Conservation (phyloP, 129 eudicot genomes). For the Tanacetum coccineum region DNA sequence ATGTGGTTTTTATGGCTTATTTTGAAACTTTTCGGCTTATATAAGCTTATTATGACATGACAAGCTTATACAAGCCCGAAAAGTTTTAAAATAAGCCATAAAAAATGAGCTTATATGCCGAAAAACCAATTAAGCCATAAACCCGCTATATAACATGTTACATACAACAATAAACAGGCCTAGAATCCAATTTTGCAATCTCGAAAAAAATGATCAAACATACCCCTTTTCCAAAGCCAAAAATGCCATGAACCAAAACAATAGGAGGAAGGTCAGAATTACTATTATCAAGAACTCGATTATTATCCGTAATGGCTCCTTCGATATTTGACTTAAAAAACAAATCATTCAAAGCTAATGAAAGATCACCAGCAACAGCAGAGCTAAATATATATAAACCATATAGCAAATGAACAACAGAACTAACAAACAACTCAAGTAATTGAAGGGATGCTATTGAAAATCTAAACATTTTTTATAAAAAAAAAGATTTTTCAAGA, state of each 20-base stretch:
- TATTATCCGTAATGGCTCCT: constrained; percentile 28
- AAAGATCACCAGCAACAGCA: constrained; percentile 87
- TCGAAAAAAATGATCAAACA: too few species aligned
- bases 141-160: too few species aligned
- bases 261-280: constrained; percentile 82
- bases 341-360: constrained; percentile 52
- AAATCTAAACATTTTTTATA: constrained; percentile 55
- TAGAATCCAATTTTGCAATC: too few species aligned
- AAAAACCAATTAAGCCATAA: too few species aligned
- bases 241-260: constrained; percentile 95
- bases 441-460: constrained; percentile 66
- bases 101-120: too few species aligned
- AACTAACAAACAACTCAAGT: constrained; percentile 63
- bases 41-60: too few species aligned
- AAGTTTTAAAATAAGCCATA: too few species aligned
- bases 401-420: constrained; percentile 67
- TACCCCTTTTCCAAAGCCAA: constrained; percentile 99
- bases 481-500: not conserved
- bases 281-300: not conserved
- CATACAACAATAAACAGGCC: too few species aligned
- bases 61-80: too few species aligned
- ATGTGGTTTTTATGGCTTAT: too few species aligned
- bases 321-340: constrained; percentile 49
- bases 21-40: too few species aligned
- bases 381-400: constrained; percentile 92